Base-by-base conservation (phyloP, 1,284 basidiomycete species). In the Malassezia cuniculi region DNA sequence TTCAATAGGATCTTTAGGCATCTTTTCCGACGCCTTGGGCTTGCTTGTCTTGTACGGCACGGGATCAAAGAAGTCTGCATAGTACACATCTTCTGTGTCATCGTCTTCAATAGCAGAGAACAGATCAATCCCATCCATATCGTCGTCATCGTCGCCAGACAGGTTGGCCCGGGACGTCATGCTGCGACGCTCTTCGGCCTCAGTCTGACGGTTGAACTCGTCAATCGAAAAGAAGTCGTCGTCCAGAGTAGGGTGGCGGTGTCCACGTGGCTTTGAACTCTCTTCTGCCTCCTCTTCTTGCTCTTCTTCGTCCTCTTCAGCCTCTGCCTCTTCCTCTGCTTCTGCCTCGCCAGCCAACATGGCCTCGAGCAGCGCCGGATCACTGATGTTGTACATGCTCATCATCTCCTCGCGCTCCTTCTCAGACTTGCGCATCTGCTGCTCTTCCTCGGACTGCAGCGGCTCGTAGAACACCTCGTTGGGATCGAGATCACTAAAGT, bases 181-280 rank as follows among this genome's bases (percentile, higher is more conserved):
- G 72, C 42, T 72, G 11, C 41, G 49, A 27, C 79, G 78, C 69
- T 93, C 86, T 6, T 79, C 76, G 52, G 77, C 78, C 66, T 84
- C 82, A 2, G 82, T 82, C 68, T 86, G 78, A 4, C 79, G 76
- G 64, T 95, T 93, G 72, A 97, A 95, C 16, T 78, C 75, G 39
- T 79, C 78, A 39, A 95, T 76, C 40, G 82, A 78, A 70, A 97
- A 97, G 72, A 97, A 95, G 18, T 75, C 78, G 66, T 95, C 90
- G 68, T 95, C 82, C n/a, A 95, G 75, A 32, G 75, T 76, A 5
- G 78, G 73, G 50, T 78, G 74, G 14, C 54, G 48, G 31, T 49
- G 48, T 14, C 12, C 22, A 34, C 43, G 3, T 6, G 36, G 31
- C 74, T 21, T 47, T 27, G 29, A 32, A 9, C 31, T 39, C 27